Percentiles rank a stretch among this genome's conserved stretches.
Conservation (phyloP, 805 yeast genomes). For the Lipomyces yamanashiensis region DNA sequence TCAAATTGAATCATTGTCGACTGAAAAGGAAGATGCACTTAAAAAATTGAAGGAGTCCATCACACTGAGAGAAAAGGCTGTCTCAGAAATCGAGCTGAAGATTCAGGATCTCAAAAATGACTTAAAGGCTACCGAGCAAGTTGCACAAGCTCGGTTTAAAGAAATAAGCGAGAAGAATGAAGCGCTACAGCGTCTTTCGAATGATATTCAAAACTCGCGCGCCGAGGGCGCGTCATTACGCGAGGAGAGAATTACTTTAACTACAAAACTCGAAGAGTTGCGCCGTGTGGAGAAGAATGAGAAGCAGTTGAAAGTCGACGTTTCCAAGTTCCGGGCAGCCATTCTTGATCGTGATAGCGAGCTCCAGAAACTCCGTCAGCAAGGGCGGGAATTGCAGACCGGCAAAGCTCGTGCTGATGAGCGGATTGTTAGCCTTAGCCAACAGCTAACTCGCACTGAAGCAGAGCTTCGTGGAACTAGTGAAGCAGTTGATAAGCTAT, state of each 20-base stretch:
- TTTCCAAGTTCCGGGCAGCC: conserved; percentile 20
- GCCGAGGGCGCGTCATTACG: conserved; percentile 31
- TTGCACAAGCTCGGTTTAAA: conserved; percentile 51
- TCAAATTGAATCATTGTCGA: conserved; percentile 8
- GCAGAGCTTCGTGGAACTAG: conserved; percentile 19
- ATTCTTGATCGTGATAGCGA: conserved; percentile 31
- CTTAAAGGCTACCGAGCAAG: conserved; percentile 35
- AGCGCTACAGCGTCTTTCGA: conserved; percentile 37
- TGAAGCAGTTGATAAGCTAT: conserved; percentile 36
- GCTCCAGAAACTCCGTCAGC: conserved; percentile 20
- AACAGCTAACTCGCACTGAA: conserved; percentile 38
- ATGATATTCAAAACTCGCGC: conserved; percentile 32
- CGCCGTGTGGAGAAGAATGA: conserved; percentile 32
- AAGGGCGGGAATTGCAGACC: conserved; percentile 28
- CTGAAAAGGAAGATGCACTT: conserved; percentile 33
- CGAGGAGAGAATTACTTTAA: conserved; percentile 34
- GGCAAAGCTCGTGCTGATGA: conserved; percentile 27
- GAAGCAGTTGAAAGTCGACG: conserved; percentile 20
- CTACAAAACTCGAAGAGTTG: conserved; percentile 24
- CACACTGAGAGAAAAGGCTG: conserved; percentile 37
- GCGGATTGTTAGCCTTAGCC: conserved; percentile 40
- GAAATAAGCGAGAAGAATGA: conserved; percentile 43
- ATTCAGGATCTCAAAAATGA: conserved; percentile 37
- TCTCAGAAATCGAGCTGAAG: conserved; percentile 37
- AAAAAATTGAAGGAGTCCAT: conserved; percentile 26